Base-by-base conservation (phyloP, 2,329 filamentous ascomycete genomes). In the Stagonosporopsis vannaccii region DNA sequence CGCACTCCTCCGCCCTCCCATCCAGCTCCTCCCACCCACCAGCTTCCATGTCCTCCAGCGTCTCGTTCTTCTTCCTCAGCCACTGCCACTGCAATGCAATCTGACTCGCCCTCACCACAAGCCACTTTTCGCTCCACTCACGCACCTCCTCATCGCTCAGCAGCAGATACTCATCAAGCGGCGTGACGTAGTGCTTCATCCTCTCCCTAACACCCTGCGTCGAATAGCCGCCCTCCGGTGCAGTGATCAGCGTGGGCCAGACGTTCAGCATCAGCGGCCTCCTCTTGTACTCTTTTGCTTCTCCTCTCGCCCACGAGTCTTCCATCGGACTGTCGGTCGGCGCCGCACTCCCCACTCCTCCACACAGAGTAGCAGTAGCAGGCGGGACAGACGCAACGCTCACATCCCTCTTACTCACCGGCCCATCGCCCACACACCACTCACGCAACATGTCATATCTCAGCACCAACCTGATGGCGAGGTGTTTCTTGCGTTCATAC, bases 131-230 rank as follows among this genome's bases (percentile, higher is more conserved):
- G 9, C 47, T 51, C 69, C 67, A 72, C 1, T 8, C 23, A 9
- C 26, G 56, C 1, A 69, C 63, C 20, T 62, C 51, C 7, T 65
- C 61, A 37, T 72, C 67, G 0, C 15, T 51, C 15, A 72, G 40
- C 6, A 73, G 7, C 6, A 74, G 41, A 36, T 63, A 62, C 3
- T 33, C 20, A 26, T 74, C 71, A 22, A 74, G 37, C 1, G 50
- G 62, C 1, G 69, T 72, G n/a, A 69, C 49, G 35, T 71, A 68
- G 26, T 74, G 71, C 36, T 61, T 65, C 71, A 74, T 72, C 19
- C 65, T 54, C 23, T 70, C 68, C 11, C 54, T 33, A 8, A 69
- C 56, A 4, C 53, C 63, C 17, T 60, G 51, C 8, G 65, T 68
- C 4, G 33, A 43, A 20, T 51, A 72, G 0, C 65, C 67, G 0